Evolutionary conservation across 2,329 filamentous ascomycete genomes (phyloP), one percentile per base, ranked within the genome.

Genomic region (Hypoxylon sp.): DNA sequence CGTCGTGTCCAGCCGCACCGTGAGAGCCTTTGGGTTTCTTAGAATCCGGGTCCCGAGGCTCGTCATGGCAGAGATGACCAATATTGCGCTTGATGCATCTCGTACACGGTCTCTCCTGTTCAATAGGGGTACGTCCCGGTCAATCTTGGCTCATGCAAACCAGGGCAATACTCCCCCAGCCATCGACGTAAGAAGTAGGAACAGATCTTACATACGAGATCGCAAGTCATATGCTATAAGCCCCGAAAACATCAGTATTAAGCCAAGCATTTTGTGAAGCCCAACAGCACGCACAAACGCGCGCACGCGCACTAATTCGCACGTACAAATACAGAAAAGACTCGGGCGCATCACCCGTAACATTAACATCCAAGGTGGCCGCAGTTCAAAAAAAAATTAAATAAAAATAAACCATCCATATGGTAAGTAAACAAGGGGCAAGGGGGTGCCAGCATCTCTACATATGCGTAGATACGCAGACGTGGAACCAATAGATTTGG

Each of bases 81-180:
- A 99, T 99, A 82, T 97, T 97, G 77, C 96, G 91, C 83, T 98
- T 99, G 81, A 98, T 93, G 84, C 96, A 99, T 82, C 96, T 89
- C 75, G 93, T 95, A 87, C 96, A 99, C 76, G 96, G 96, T 78
- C 96, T 91, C 84, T 97, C 93, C 93, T 96, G 80, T 76, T 74
- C 71, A 75, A 75, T 68, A 67, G 58, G 70, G 65, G 73, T 70
- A 71, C 74, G 75, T 77, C 70, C 73, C 77, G 74, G 77, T 73
- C 70, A 78, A 72, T 76, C 71, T 73, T 72, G 72, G 70, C 72
- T 73, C 70, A 71, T 70, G 74, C 71, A 72, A 63, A 70, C 67
- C 66, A 61, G 71, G 70, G 63, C 56, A 64, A 63, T 63, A 55
- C 46, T 53, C 53, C 70, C 63, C 71, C 71, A 71, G 73, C 71